Base-by-base conservation (phyloP, 805 yeast species). In the Ogataea philodendri region DNA sequence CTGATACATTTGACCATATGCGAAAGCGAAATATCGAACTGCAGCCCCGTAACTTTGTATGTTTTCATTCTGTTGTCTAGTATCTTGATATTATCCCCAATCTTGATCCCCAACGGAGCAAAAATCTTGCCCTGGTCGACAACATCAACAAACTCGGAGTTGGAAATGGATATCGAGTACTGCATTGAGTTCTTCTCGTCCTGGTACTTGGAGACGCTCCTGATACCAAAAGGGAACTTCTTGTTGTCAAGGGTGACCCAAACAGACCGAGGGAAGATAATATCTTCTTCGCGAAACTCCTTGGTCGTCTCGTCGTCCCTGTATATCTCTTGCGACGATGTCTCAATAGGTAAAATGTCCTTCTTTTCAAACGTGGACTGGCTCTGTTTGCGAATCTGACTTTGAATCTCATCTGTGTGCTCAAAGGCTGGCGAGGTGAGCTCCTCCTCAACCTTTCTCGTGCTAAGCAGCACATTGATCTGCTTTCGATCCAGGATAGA, bases 51-150 rank as follows among this genome's bases (percentile, higher is more conserved):
- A 3, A 81, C 74, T 5, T 42, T 35, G 46, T 66, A 75, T 5
- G 52, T 52, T 6, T 54, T 51, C 2, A 55, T 47, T 15, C 43
- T 49, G 11, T 62, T 58, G 9, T 60, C 55, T 19, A 11, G 13
- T 17, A 69, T 44, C 10, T 59, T 58, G 1, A 81, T 66, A 1
- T 39, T 49, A 44, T 81, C 87, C 3, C 84, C 86, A 11, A 80
- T 57, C 25, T 75, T 54, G 3, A 81, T 55, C 51, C 76, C 84
- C 15, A 81, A 56, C 3, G 74, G 65, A 1, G 57, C 52, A 42
- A 52, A 64, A 23, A 68, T 56, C 21, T 54, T 55, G 24, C 47
- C 51, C 1, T 55, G 52, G 13, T 60, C 46, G 10, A 63, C 40
- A 30, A 58, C 54, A 21, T 63, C 67, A 4, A 57, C 61, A 6